phyloP scores from a whole-genome alignment of 345 rosid genomes.

The Clausena lansium region DNA sequence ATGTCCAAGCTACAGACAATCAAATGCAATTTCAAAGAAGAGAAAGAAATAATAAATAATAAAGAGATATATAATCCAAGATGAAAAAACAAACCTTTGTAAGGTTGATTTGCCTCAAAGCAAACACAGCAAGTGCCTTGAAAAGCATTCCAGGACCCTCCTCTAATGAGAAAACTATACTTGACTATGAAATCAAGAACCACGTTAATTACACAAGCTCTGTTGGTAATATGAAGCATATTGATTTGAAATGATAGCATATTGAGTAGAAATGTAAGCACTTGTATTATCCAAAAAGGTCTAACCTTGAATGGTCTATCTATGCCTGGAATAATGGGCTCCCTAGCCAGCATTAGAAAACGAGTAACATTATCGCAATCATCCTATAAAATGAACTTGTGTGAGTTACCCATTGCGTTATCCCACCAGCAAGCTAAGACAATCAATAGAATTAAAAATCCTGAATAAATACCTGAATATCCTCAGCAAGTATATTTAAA shows the following conservation, averaged over 20 bases:
- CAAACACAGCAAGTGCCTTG: conserved; percentile 98
- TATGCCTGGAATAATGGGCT: conserved; percentile 90
- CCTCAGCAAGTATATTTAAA: conserved; percentile 80
- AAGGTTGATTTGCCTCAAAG: conserved; percentile 84
- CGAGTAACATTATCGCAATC: conserved; percentile 86
- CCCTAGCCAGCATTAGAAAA: conserved; percentile 96
- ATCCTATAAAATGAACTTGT: conserved; percentile 46
- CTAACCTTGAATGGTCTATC: conserved; percentile 87
- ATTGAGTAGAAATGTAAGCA: neutral
- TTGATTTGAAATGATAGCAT: neutral
- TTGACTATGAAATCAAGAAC: conserved; percentile 55
- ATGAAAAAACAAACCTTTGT: conserved; percentile 49
- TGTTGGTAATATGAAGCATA: neutral
- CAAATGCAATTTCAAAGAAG: neutral
- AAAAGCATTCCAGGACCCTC: conserved; percentile 97
- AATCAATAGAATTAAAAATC: neutral
- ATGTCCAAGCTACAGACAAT: conserved; percentile 2
- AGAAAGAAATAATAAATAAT: neutral
- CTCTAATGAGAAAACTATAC: conserved; percentile 93
- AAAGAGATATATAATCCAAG: neutral
- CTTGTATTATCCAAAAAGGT: conserved; percentile 6
- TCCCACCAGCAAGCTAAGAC: neutral
- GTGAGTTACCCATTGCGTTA: neutral
- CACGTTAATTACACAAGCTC: conserved; percentile 10
- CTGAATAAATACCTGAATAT: conserved; percentile 70